Evolutionary conservation across 2,329 filamentous ascomycete genomes (phyloP).

Genomic region (Aspergillus unguis): DNA sequence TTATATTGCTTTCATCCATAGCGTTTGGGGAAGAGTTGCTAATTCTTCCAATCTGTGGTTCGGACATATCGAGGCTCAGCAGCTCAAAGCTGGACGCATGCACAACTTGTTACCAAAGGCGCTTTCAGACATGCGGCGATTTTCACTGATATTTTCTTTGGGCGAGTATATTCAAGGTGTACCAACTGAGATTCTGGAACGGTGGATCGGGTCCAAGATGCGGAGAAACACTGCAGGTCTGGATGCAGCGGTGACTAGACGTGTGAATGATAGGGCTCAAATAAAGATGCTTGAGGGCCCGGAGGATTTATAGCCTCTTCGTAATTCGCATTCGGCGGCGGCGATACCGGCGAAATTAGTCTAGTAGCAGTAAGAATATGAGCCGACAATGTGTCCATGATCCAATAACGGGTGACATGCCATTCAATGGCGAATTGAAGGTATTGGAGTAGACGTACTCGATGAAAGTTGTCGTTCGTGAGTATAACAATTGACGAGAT

Average conservation of each 20-base stretch:
- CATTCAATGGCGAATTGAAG: background rate
- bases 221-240: no score
- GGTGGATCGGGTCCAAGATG: no score
- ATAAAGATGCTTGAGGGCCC: no score
- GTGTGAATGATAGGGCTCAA: no score
- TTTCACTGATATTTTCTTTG: background rate
- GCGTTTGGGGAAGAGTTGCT: conserved; percentile 12
- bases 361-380: background rate
- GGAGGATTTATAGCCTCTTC: background rate
- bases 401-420: no score
- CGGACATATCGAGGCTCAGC: conserved; percentile 6
- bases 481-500: background rate
- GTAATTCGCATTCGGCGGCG: background rate
- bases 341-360: background rate
- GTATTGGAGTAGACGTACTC: conserved; percentile 5
- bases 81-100: background rate
- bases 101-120: background rate
- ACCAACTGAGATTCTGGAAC: no score
- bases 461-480: background rate
- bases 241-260: no score
- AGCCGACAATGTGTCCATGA: no score
- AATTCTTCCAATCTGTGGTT: background rate
- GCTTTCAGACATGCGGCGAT: background rate
- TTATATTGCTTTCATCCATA: conserved; percentile 27
- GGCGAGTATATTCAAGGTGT: no score